Evolutionary conservation across 352 stramenopile species (phyloP).

Genomic region (Thraustochytrium sp.): DNA sequence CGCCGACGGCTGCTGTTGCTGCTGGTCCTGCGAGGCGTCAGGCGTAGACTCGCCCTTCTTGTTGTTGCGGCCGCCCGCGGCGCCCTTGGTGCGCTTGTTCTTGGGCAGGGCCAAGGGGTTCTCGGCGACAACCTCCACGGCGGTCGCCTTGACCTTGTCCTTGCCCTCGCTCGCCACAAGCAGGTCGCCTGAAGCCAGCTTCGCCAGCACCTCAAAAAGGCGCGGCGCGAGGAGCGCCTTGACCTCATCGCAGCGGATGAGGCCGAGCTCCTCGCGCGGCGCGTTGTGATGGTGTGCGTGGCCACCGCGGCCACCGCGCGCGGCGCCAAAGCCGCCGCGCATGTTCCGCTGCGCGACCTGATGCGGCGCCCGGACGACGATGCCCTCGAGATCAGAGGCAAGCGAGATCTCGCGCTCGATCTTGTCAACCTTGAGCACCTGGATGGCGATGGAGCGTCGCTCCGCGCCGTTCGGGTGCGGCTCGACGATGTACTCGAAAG

Average conservation of each 20-base stretch:
- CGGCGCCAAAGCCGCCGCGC: not conserved
- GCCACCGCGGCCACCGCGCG: not conserved
- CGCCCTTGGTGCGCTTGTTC: constrained; percentile 13
- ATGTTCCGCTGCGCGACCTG: not conserved
- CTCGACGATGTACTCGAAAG: constrained; percentile 7
- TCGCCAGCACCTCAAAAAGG: not conserved
- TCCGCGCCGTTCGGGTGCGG: not conserved
- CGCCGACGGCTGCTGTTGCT: not conserved
- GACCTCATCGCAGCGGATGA: not conserved
- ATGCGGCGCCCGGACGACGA: constrained; percentile 15
- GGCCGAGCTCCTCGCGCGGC: not conserved
- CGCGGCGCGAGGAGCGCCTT: not conserved
- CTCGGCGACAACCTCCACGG: constrained; percentile 12
- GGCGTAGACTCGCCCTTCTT: too few relatives aligned
- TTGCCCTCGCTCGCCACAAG: not conserved
- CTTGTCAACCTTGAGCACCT: constrained; percentile 1
- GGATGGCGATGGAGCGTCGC: constrained; percentile 3
- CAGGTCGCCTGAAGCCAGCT: not conserved
- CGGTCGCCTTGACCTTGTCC: not conserved
- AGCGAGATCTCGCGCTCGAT: not conserved
- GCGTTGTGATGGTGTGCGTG: not conserved
- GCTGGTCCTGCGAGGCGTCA: not conserved
- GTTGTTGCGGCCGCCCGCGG: not conserved
- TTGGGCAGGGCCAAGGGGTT: not conserved
- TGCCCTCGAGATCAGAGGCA: not conserved